These are phyloP conservation scores for Aspergillus terreus DNA, from an alignment of 2,329 filamentous ascomycete species.

Conservation along the genomic window DNA sequence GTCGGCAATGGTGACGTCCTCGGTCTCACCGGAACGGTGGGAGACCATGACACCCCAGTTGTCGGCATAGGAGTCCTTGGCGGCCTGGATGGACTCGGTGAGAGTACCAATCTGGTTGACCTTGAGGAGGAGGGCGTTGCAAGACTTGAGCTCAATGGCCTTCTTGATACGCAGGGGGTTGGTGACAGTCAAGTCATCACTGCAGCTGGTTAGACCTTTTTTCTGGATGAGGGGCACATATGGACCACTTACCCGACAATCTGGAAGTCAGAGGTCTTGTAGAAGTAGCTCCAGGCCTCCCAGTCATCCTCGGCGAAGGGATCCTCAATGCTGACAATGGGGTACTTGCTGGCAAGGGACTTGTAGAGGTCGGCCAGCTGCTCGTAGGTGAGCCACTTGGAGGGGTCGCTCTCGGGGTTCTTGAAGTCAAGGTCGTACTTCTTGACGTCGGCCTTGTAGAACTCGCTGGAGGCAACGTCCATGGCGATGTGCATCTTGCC, in stretches of 20 bases:
- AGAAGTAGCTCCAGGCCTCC: conserved; percentile 99
- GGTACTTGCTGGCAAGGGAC: conserved; percentile 86
- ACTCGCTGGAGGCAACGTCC: conserved; percentile 98
- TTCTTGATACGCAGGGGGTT: conserved; percentile 99
- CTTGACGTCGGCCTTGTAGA: conserved; percentile 97
- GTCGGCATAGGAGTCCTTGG: conserved; percentile 95
- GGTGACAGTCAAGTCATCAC: conserved; percentile 97
- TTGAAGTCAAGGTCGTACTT: conserved; percentile 99
- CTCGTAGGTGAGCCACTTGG: conserved; percentile 99
- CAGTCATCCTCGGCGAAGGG: conserved; percentile 99
- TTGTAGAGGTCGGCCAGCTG: conserved; percentile 91
- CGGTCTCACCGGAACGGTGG: conserved; percentile 97
- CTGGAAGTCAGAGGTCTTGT: conserved; percentile 97
- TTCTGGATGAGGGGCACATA: background rate
- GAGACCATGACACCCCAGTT: conserved; percentile 99
- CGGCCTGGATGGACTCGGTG: conserved; percentile 97
- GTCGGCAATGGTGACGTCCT: conserved; percentile 98
- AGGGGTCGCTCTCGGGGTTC: conserved; percentile 94
- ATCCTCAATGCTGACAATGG: conserved; percentile 98
- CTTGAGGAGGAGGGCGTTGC: conserved; percentile 97
- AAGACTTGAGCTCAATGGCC: conserved; percentile 97
- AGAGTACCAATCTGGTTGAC: conserved; percentile 99
- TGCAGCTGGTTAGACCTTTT: conserved; percentile 17
- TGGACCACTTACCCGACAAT: conserved; percentile 66
- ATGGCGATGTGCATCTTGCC: conserved; percentile 97